Evolutionary conservation across 2,329 filamentous ascomycete species (phyloP).

Genomic region (Aspergillus flavus): DNA sequence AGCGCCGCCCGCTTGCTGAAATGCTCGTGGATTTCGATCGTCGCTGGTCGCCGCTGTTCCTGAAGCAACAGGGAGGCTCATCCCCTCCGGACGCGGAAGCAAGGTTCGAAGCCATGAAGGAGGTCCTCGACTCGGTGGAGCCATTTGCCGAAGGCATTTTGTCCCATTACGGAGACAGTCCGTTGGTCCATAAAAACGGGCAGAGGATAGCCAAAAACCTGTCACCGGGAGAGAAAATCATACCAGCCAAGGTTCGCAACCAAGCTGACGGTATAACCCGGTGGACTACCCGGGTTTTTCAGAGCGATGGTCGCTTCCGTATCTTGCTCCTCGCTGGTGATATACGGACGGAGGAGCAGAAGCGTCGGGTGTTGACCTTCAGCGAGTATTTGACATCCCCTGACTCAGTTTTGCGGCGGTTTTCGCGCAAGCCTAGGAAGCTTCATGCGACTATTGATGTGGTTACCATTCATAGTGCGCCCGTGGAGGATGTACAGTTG

Average conservation of each 20-base stretch:
- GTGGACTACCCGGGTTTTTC: conserved; percentile 28
- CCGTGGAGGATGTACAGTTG: conserved; percentile 53
- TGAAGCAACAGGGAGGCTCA: background rate
- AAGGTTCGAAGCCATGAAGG: conserved; percentile 9
- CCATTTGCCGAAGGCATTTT: conserved; percentile 10
- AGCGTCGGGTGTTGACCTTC: conserved; percentile 50
- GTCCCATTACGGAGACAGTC: conserved; percentile 8
- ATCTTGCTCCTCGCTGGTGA: conserved; percentile 62
- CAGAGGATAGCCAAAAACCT: conserved; percentile 6
- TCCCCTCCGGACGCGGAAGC: background rate
- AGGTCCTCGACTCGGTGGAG: background rate
- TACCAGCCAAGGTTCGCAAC: conserved; percentile 20
- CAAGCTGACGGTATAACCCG: conserved; percentile 17
- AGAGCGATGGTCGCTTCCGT: conserved; percentile 38
- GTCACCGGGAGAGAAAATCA: conserved; percentile 23
- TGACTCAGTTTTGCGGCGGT: conserved; percentile 45
- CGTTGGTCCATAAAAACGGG: conserved; percentile 8
- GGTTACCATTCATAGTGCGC: conserved; percentile 61
- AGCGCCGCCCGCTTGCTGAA: conserved; percentile 62
- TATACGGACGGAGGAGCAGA: conserved; percentile 50
- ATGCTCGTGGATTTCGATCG: conserved; percentile 67
- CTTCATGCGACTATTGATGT: conserved; percentile 60
- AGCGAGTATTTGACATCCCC: conserved; percentile 31
- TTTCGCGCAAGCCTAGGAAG: conserved; percentile 38
- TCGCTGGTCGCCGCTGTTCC: conserved; percentile 10